Base-by-base conservation (phyloP, 306 rosid genomes). In the Trifolium dubium region DNA sequence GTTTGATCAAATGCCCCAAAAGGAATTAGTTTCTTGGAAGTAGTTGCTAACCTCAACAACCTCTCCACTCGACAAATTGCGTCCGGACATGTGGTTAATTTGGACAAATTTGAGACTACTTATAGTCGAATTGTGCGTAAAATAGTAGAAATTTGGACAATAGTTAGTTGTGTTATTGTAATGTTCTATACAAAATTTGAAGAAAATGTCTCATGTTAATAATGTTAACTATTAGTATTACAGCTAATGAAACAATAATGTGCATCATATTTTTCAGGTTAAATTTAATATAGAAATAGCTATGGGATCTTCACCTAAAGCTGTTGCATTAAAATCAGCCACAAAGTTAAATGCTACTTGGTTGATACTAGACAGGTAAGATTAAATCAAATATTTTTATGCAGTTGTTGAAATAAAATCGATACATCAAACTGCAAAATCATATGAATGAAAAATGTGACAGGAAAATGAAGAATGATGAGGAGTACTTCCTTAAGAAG, bases 361-460 rank as follows among this genome's bases (percentile, higher is more conserved):
- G 96, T 73, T 90, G 50, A 83, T 92, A 68, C 90, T 92, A 47
- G 96, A 90, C 71, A 92, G 92, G 98, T 92, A 13, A 81, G 87
- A 49, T 67, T 28, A 79, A 41, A 66, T 28, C 63, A 59, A 70
- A 47, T 23, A 23, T 0, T 23, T 23, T 23, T 23, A 23, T 23
- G 23, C 23, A 23, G 23, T 23, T 23, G 23, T 23, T 23, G 23
- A 23, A 23, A 23, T 23, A 23, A 23, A 23, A 23, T 23, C 23
- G 0, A 23, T 23, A 23, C 23, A 23, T 23, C 9, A 81, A 41
- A 41, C 58, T 17, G 6, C 37, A 62, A 43, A 11, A 10, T 74
- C 58, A 11, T 67, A 32, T 44, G 28, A n/a, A 84, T 67, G 51
- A 15, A 47, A 63, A 59, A 8, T 64, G 30, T 62, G 11, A 71